Percentiles rank a stretch among this genome's conserved stretches.
These are phyloP conservation scores for Erodium texanum DNA, from an alignment of 441 rosid genomes.

Conservation along the genomic window DNA sequence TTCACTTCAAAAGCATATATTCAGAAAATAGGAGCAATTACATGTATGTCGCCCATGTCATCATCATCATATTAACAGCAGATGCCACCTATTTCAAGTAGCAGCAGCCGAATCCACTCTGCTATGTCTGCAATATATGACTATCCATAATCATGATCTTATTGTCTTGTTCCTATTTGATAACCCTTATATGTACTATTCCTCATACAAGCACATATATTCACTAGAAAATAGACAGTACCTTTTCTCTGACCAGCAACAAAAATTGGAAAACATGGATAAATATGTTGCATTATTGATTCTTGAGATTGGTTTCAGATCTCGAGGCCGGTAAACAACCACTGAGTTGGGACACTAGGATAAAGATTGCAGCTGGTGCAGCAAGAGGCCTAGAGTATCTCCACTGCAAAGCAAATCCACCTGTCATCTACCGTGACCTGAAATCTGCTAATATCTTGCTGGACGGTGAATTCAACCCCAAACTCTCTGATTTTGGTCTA, in stretches of 20 bases:
- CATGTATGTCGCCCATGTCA: not conserved
- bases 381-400: conserved; percentile 85
- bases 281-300: not conserved
- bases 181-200: not conserved
- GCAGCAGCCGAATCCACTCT: not conserved
- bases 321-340: conserved; percentile 52
- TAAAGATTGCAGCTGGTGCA: conserved; percentile 94
- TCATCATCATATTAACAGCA: not conserved
- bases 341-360: conserved; percentile 83
- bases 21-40: too few relatives aligned
- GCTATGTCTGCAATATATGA: not conserved
- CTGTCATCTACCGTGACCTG: conserved; percentile 85
- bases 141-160: not conserved
- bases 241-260: not conserved
- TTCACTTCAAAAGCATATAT: not conserved
- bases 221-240: not conserved
- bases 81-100: not conserved
- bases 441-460: conserved; percentile 88
- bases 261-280: not conserved
- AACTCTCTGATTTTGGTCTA: conserved; percentile 87
- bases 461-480: conserved; percentile 69
- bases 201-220: not conserved
- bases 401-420: conserved; percentile 77
- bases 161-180: not conserved
- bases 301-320: conserved; percentile 41